These are phyloP conservation scores for Grosmannia penicillata DNA, from an alignment of 2,329 filamentous ascomycete species.

Conservation along the genomic window DNA sequence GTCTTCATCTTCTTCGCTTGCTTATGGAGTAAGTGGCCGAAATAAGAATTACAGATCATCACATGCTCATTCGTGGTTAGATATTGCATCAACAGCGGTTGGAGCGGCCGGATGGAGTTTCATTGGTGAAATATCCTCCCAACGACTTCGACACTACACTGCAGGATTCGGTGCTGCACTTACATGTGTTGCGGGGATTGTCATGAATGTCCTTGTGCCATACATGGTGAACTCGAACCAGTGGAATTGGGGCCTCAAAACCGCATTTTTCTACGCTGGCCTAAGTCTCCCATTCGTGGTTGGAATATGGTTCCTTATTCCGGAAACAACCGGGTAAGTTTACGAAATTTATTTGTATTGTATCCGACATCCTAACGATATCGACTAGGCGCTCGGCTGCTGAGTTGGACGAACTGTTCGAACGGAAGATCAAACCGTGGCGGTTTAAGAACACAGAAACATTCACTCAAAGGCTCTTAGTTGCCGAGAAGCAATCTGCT, in stretches of 20 bases:
- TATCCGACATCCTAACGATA: background rate
- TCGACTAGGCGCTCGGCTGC: slow-evolving; percentile 9
- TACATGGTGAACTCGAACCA: slow-evolving; percentile 19
- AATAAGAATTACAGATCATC: too few relatives aligned
- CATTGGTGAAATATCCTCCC: slow-evolving; percentile 21
- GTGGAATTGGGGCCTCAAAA: slow-evolving; percentile 18
- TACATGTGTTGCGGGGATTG: slow-evolving; percentile 12
- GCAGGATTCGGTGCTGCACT: slow-evolving; percentile 17
- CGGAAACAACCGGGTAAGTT: slow-evolving; percentile 5
- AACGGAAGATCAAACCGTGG: slow-evolving; percentile 15
- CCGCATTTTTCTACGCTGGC: slow-evolving; percentile 17
- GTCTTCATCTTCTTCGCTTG: slow-evolving; percentile 13
- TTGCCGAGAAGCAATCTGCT: background rate
- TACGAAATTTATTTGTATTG: background rate
- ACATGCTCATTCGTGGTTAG: too few relatives aligned
- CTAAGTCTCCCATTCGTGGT: slow-evolving; percentile 1
- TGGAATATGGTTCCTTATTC: slow-evolving; percentile 5
- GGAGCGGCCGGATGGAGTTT: slow-evolving; percentile 16
- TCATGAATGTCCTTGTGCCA: slow-evolving; percentile 15
- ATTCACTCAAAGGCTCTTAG: slow-evolving; percentile 1
- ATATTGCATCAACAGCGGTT: slow-evolving; percentile 12
- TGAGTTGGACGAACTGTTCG: slow-evolving; percentile 16
- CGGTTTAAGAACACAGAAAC: slow-evolving; percentile 7
- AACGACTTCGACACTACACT: slow-evolving; percentile 18
- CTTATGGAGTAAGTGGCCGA: slow-evolving; percentile 13